Evolutionary conservation across 306 rosid species (phyloP), one percentile per base, ranked within the genome.

Genomic region (Gleditsia sinensis): DNA sequence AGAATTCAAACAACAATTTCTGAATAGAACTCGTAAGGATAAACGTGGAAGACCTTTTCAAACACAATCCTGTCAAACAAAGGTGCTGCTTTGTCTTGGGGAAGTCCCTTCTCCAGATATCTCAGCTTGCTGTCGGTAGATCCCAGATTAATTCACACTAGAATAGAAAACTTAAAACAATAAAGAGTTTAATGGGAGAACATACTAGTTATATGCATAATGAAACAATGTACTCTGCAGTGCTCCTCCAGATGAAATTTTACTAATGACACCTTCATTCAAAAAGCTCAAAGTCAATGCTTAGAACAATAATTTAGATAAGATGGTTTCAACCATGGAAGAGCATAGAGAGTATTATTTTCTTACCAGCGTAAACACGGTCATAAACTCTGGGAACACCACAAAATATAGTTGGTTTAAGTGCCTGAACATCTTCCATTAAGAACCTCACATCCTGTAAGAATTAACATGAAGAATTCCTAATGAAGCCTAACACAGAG

Each of bases 301-400:
- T 74, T 69, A 27, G 24, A 45, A 45, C 73, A n/a, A 37, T 23
- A 63, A 72, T 13, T 56, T n/a, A 57, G 69, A 48, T 21, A 42
- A n/a, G 53, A 64, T 11, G 37, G 6, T 7, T 30, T 23, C 42
- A 61, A 40, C 33, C 40, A 25, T 36, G 24, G 46, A 62, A 11
- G 9, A 40, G 9, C 37, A 51, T 23, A 19, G 66, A 45, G 45
- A 39, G 48, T 6, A 51, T 24, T 62, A 5, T 49, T 14, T 42
- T 55, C 53, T 55, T 81, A 94, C 98, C 94, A 2, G 83, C 24
- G 43, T 94, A 88, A 57, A 94, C 80, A 46, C 94, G 87, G 78
- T 94, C 98, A 46, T 80, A 91, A 71, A 94, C 92, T 75, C 98
- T 85, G 69, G 98, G 97, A 51, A 94, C 98, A 3, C 94, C 97